phyloP scores from a whole-genome alignment of 2,329 filamentous ascomycete genomes.

The Alternaria metachromatica region DNA sequence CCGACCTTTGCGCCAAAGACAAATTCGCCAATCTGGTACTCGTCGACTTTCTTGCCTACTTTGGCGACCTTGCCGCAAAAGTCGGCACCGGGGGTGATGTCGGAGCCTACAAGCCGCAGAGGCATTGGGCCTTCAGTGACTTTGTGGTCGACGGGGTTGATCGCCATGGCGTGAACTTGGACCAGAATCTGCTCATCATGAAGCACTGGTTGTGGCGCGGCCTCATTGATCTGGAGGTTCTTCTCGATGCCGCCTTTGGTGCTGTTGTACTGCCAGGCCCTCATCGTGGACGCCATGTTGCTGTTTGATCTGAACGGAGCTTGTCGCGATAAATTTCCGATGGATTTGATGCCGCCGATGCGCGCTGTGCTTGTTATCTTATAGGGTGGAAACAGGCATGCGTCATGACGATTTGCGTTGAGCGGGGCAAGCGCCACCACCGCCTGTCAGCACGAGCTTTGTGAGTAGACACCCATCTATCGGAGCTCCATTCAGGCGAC shows the following conservation, averaged over 20 bases:
- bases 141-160: constrained; percentile 73
- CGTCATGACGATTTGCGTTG: constrained; percentile 10
- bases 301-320: background rate
- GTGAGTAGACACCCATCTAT: background rate
- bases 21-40: constrained; percentile 45
- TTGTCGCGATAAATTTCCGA: background rate
- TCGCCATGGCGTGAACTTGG: constrained; percentile 58
- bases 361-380: constrained; percentile 3
- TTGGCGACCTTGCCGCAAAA: constrained; percentile 59
- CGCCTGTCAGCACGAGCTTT: background rate
- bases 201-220: constrained; percentile 50
- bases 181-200: constrained; percentile 60
- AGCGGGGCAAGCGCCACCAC: constrained; percentile 5
- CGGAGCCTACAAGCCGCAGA: constrained; percentile 44
- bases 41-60: constrained; percentile 33
- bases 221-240: constrained; percentile 57
- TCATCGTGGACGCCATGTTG: constrained; percentile 55
- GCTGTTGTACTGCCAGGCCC: constrained; percentile 63
- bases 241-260: constrained; percentile 59
- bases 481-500: background rate
- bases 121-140: constrained; percentile 57
- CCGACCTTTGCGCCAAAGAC: constrained; percentile 50
- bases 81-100: constrained; percentile 56
- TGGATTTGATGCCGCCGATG: background rate
- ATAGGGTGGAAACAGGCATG: background rate